A percentile compares a stretch with the other conserved stretches of the same genome.
These are phyloP conservation scores for Podila verticillata DNA, from an alignment of 192 early-diverging fungal genomes.

Conservation along the genomic window DNA sequence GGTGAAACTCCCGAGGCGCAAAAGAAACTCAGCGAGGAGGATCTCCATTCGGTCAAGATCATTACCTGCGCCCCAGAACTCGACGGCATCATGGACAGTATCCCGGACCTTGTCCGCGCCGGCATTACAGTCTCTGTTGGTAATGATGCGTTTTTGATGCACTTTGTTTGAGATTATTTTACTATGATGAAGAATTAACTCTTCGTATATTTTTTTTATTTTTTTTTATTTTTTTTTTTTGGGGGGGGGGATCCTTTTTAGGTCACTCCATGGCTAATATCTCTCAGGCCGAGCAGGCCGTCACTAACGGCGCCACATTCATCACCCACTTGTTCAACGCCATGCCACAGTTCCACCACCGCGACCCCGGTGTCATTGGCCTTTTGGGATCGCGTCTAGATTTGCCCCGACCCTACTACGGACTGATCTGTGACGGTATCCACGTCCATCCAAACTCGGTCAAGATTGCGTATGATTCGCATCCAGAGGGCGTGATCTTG, in stretches of 20 bases:
- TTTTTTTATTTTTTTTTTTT: neutral
- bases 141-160: constrained; percentile 8
- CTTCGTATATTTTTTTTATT: neutral
- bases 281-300: constrained; percentile 67
- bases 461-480: constrained; percentile 83
- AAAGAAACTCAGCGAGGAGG: constrained; percentile 26
- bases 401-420: constrained; percentile 78
- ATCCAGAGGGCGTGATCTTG: constrained; percentile 79
- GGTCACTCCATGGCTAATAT: constrained; percentile 76
- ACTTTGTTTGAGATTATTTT: neutral
- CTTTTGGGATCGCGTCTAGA: constrained; percentile 66
- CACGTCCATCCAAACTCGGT: constrained; percentile 85
- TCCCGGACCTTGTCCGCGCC: constrained; percentile 70
- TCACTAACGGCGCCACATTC: constrained; percentile 68
- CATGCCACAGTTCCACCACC: constrained; percentile 89
- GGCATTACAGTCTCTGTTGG: constrained; percentile 68
- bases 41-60: constrained; percentile 59
- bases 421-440: constrained; percentile 86
- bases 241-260: neutral
- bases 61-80: constrained; percentile 86
- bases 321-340: constrained; percentile 91
- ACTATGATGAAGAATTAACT: neutral
- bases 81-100: constrained; percentile 70
- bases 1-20: constrained; percentile 53
- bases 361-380: constrained; percentile 85